Evolutionary conservation across 1,139 yeast species (phyloP).

Genomic region (Pneumocystis murina): DNA sequence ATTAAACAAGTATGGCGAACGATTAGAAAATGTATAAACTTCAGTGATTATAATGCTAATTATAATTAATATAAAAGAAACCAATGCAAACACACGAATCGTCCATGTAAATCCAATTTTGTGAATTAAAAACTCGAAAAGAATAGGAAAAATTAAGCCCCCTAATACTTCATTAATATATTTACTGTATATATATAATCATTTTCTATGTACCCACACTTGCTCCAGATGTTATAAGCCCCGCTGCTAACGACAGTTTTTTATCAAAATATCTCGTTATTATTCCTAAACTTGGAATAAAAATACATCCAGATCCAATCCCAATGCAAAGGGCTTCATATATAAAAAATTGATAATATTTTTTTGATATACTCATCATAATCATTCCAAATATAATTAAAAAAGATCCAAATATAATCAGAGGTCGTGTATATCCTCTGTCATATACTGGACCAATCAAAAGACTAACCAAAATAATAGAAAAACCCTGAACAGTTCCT

Average conservation of each 20-base stretch:
- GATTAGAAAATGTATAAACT: not conserved
- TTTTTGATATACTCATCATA: slow-evolving; percentile 36
- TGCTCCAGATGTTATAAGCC: slow-evolving; percentile 14
- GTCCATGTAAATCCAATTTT: slow-evolving; percentile 24
- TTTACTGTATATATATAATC: too few species aligned
- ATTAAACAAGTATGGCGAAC: not conserved
- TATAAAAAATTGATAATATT: slow-evolving; percentile 37
- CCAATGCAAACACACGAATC: not conserved
- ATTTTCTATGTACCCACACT: not conserved
- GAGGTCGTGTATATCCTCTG: slow-evolving; percentile 19
- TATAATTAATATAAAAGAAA: not conserved
- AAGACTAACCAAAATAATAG: slow-evolving; percentile 42
- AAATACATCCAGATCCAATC: slow-evolving; percentile 12
- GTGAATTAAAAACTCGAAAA: slow-evolving; percentile 20
- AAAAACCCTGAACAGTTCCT: slow-evolving; percentile 41
- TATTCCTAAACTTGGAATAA: slow-evolving; percentile 12
- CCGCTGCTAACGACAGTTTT: slow-evolving; percentile 12
- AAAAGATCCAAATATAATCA: slow-evolving; percentile 33
- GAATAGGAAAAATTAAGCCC: slow-evolving; percentile 23
- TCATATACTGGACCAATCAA: slow-evolving; percentile 50
- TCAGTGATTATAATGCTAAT: not conserved
- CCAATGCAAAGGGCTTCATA: slow-evolving; percentile 15
- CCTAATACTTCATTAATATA: slow-evolving; percentile 14
- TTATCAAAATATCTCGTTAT: slow-evolving; percentile 13
- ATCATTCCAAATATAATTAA: slow-evolving; percentile 37